Conservation (phyloP, 805 yeast species). For the Yarrowia sp. region DNA sequence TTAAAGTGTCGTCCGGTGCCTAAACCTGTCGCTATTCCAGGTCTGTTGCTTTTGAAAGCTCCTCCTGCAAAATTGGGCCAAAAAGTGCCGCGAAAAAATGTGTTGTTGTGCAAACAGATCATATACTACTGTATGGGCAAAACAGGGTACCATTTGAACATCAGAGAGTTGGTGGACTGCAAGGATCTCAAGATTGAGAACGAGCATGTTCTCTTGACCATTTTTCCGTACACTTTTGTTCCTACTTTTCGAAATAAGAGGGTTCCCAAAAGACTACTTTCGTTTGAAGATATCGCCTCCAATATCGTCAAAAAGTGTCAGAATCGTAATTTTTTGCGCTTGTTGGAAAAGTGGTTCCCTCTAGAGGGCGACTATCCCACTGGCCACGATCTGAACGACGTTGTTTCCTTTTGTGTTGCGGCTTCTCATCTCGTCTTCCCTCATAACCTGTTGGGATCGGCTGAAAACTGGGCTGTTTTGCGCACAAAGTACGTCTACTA, state of each 20-base stretch:
- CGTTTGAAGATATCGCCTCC: not conserved
- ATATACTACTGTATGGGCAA: not conserved
- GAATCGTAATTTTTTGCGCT: not conserved
- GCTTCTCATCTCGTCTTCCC: not conserved
- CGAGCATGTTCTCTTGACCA: not conserved
- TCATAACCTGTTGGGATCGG: not conserved
- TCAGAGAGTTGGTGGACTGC: not conserved
- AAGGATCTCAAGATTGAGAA: not conserved
- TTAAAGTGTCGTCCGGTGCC: not conserved
- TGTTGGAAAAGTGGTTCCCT: constrained; percentile 2
- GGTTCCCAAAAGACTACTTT: not conserved
- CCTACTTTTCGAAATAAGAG: too few species aligned
- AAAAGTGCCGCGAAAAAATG: not conserved
- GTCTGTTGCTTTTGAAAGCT: not conserved
- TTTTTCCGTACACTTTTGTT: not conserved
- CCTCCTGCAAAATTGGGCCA: not conserved
- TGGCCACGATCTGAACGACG: not conserved
- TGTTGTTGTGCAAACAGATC: not conserved
- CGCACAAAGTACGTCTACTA: not conserved
- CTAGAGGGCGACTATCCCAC: not conserved
- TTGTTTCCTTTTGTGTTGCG: not conserved
- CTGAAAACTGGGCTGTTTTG: not conserved
- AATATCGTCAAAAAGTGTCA: not conserved
- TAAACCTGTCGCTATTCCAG: not conserved
- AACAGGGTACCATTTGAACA: not conserved